These are phyloP conservation scores for Eucalyptus tenuipes DNA, from an alignment of 345 rosid genomes.

Conservation along the genomic window DNA sequence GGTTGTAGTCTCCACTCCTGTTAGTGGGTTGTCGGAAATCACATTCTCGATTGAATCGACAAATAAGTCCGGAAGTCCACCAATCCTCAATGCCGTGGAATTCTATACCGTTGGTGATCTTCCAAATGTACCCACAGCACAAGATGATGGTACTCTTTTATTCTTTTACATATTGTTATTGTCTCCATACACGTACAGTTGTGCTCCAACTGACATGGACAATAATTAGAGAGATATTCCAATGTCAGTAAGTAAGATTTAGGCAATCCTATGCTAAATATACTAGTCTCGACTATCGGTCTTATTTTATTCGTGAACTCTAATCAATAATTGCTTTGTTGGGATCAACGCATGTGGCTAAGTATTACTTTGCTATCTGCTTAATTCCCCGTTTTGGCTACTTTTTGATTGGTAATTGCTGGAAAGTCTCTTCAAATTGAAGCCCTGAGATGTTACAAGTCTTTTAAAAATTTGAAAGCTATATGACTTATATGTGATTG, in stretches of 20 bases:
- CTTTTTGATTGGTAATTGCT: not conserved
- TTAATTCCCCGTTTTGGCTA: too few relatives aligned
- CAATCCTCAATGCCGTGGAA: not conserved
- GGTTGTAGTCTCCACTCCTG: not conserved
- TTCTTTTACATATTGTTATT: not conserved
- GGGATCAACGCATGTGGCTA: too few relatives aligned
- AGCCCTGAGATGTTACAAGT: not conserved
- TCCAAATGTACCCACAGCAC: not conserved
- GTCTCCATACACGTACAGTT: not conserved
- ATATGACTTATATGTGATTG: not conserved
- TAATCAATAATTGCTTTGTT: too few relatives aligned
- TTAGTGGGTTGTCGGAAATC: rapidly evolving
- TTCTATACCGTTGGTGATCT: not conserved
- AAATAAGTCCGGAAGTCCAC: not conserved
- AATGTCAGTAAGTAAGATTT: not conserved
- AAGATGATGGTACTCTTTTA: not conserved
- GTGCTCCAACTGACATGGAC: not conserved
- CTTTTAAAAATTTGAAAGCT: not conserved
- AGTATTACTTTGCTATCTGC: too few relatives aligned
- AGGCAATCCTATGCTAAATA: too few relatives aligned
- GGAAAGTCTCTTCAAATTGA: not conserved
- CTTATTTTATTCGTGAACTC: too few relatives aligned
- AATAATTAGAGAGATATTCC: not conserved
- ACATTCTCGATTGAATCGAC: not conserved
- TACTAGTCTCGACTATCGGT: too few relatives aligned